A percentile compares a stretch with the other conserved stretches of the same genome.
Evolutionary conservation across 2,329 filamentous ascomycete species (phyloP).

Genomic region (Botrytis porri): DNA sequence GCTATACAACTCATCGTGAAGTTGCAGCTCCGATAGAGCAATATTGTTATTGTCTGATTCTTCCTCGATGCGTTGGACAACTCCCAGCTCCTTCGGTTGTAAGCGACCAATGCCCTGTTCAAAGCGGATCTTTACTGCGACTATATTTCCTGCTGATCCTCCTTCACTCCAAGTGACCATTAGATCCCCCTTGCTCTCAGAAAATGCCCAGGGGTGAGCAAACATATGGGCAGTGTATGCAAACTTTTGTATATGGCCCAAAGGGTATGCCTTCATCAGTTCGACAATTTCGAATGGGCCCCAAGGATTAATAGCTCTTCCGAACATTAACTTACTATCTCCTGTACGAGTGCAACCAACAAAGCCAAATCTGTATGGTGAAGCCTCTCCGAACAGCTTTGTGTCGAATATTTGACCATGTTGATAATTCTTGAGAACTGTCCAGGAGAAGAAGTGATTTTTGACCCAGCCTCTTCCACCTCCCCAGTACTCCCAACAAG

Average conservation of each 20-base stretch:
- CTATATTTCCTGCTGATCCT: slow-evolving; percentile 23
- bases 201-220: slow-evolving; percentile 29
- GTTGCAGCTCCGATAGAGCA: slow-evolving; percentile 6
- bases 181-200: slow-evolving; percentile 25
- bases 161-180: slow-evolving; percentile 30
- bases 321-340: slow-evolving; percentile 26
- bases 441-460: slow-evolving; percentile 7
- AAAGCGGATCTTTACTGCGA: slow-evolving; percentile 25
- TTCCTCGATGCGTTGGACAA: slow-evolving; percentile 1
- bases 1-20: slow-evolving; percentile 7
- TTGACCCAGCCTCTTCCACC: slow-evolving; percentile 20
- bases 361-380: slow-evolving; percentile 23
- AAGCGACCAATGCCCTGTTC: slow-evolving; percentile 9
- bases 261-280: slow-evolving; percentile 17
- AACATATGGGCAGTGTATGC: slow-evolving; percentile 28
- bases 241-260: slow-evolving; percentile 7
- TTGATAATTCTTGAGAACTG: slow-evolving; percentile 23
- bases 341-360: slow-evolving; percentile 25
- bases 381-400: slow-evolving; percentile 25
- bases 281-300: slow-evolving; percentile 25
- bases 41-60: not conserved
- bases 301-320: slow-evolving; percentile 23
- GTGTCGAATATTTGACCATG: slow-evolving; percentile 29
- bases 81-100: slow-evolving; percentile 10
- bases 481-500: slow-evolving; percentile 23